Base-by-base conservation (phyloP, 108 stramenopile species). In the Skeletonema marinoi region DNA sequence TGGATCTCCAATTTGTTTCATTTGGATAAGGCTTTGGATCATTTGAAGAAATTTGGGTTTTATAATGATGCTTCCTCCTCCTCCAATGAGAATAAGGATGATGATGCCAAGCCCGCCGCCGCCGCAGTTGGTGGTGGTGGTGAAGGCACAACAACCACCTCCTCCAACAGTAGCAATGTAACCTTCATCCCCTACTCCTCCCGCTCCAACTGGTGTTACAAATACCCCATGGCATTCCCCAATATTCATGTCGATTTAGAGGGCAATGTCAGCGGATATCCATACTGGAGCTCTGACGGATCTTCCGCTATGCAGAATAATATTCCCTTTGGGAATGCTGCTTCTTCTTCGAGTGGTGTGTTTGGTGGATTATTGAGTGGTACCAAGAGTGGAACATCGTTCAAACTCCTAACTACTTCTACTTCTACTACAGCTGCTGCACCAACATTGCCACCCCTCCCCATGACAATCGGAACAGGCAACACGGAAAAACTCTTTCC, bases 171-270 rank as follows among this genome's bases (percentile, higher is more conserved):
- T 1, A 51, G 10, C 29, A 54, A 4, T 12, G 59, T 39, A 19
- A 39, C 39, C 6, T 72, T 72, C 60, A 19, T 72, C 13, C 71
- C 71, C 10, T 72, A 72, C 71, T 62, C 60, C 8, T 61, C 38
- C 19, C 35, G 71, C 16, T 32, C 59, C 32, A 44, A 31, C 9
- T 72, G 71, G 71, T 46, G 44, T 25, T 35, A 62, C 12, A 42
- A 44, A 39, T 66, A 66, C 33, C 65, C 65, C 21, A 25, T 66
- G 65, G 65, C 65, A 16, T 66, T 66, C 33, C 65, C 65, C 4
- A 10, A 66, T n/a, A 33, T 66, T 16, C 54, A 62, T 30, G 59
- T 58, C 30, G 71, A 60, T 29, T 25, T 60, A 11, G 12, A 48
- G 16, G 71, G 71, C 2, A 38, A 36, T 17, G 60, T 63, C 19